Base-by-base conservation (phyloP, 148 eudicot species). In the Fagopyrum homotropicum region DNA sequence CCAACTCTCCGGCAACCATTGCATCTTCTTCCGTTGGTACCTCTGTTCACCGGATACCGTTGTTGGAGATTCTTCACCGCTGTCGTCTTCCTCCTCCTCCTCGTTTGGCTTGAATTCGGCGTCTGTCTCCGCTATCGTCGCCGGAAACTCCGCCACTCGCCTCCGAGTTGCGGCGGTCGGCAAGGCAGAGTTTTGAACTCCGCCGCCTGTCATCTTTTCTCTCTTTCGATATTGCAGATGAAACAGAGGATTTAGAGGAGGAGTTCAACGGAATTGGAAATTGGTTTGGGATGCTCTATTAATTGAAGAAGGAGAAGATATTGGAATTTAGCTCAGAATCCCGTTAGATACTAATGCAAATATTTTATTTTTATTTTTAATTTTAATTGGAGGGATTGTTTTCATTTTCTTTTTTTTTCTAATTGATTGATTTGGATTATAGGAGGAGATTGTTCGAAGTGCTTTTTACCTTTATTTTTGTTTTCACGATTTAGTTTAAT, bases 1-100 rank as follows among this genome's bases (percentile, higher is more conserved):
- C 44, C 71, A 66, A 16, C 71, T 66, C 19, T 66, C 71, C 71
- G 35, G 71, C 71, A 66, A 17, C 71, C 71, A 66, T 5, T 66
- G 71, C 4, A 43, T 66, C 71, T 66, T 66, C 17, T 66, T 66
- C 45, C 47, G 11, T 46, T 35, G 16, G 71, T 66, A 16, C 71
- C 71, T 5, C 45, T 4, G 4, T 14, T 26, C 45, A 7, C 15
- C 16, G 45, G 45, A 29, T 14, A 4, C 44, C 43, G 69, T 11
- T 14, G 47, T 5, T 9, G 71, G 47, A 7, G 47, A 35, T 2
- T 66, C 71, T 2, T 66, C 71, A 17, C 47, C 71, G 71, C 47
- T 43, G 4, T 43, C 71, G 22, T 15, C 47, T 29, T 57, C 63
- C 45, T 14, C 47, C 63, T 57, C 63, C 45, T 14, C 45, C 9